phyloP scores from a whole-genome alignment of 2,329 filamentous ascomycete species.

The Penicillium sclerotiorum region DNA sequence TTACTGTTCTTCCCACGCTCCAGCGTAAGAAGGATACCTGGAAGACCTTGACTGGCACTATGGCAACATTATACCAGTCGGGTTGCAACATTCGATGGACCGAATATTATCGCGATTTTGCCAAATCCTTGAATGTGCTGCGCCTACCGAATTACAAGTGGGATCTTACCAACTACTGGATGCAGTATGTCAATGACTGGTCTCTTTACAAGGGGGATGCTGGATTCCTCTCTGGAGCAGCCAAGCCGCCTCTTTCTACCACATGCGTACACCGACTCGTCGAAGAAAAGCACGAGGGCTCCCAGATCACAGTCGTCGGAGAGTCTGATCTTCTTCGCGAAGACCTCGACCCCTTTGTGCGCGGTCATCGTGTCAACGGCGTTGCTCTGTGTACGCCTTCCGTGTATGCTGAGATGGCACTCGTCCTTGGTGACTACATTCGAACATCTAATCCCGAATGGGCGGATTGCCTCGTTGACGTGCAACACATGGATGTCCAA shows the following conservation, averaged over 20 bases:
- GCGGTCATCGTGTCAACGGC: conserved; percentile 2
- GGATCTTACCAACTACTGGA: conserved; percentile 73
- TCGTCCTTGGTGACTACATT: no score
- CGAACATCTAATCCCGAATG: no score
- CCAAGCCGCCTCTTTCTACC: no score
- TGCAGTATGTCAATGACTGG: conserved; percentile 65
- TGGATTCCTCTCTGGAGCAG: no score
- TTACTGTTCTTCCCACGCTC: conserved; percentile 60
- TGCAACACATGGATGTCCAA: background rate
- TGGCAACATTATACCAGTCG: conserved; percentile 60
- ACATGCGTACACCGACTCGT: background rate
- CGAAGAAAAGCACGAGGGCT: background rate
- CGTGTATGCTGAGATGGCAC: conserved; percentile 10
- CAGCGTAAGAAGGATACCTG: conserved; percentile 66
- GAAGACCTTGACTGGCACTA: conserved; percentile 64
- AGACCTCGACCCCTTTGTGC: background rate
- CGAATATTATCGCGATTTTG: conserved; percentile 68
- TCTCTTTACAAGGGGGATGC: conserved; percentile 68
- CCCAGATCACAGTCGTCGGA: background rate
- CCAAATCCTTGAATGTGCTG: conserved; percentile 60
- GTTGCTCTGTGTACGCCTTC: conserved; percentile 5
- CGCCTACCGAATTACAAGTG: conserved; percentile 69
- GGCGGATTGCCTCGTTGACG: no score
- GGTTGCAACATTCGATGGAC: conserved; percentile 71
- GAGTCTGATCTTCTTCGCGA: background rate